Evolutionary conservation across 805 yeast species (phyloP), one percentile per base, ranked within the genome.

Genomic region (Kuraishia ogatae): DNA sequence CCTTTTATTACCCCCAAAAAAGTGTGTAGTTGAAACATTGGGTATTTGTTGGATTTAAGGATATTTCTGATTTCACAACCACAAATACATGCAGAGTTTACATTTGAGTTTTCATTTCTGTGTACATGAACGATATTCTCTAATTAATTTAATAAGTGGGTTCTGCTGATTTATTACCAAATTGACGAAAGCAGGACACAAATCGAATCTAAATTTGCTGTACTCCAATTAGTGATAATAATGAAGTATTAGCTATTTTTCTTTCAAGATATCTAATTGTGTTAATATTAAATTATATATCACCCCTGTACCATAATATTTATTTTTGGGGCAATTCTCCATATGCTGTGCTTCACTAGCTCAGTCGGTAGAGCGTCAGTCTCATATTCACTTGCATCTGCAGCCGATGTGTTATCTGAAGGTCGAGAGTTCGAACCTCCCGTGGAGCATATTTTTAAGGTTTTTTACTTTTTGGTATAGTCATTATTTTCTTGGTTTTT

Each of bases 351-450:
- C 58, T 53, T 51, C 52, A 22, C 56, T 57, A 53, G 59, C 59
- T 57, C 59, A 57, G 59, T 57, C 52, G 58, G 59, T 55, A 57
- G 59, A 57, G 59, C 59, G 59, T 57, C 59, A 57, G 59, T 57
- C 59, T 57, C 59, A 57, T 57, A 57, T 50, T 46, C 26, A 47
- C 43, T 35, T 35, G 43, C 51, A 35, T 50, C 26, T 50, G 43
- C 50, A 48, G 29, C 49, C 39, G 39, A 48, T 50, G 56, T 54
- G 56, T 49, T 28, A 54, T 54, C 56, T 54, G 56, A 54, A 54
- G 56, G 56, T 54, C 56, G 56, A 50, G 56, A 54, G 56, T 54
- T 54, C 56, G 56, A 54, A 26, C 56, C 56, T 54, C 56, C 56
- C 56, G 53, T 50, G 50, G 53, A 50, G 56, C 56, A 54, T 8